A percentile compares a stretch with the other conserved stretches of the same genome.
These are phyloP conservation scores for Apostasia shenzhenica DNA, from an alignment of 106 monocot species.

Conservation along the genomic window DNA sequence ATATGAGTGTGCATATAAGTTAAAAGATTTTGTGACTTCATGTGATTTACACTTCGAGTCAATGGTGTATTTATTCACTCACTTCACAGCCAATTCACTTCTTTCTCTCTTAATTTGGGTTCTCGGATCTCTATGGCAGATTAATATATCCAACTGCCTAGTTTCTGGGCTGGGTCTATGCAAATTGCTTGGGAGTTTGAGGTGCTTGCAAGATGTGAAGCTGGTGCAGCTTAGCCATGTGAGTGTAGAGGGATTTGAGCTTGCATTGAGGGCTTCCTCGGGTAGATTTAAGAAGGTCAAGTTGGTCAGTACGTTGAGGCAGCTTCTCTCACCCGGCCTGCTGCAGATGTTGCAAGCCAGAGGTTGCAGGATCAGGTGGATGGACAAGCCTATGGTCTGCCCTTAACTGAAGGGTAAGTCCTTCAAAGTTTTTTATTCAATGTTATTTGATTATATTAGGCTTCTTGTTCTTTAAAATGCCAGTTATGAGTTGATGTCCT, in stretches of 20 bases:
- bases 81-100: too few species aligned
- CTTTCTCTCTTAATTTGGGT: too few species aligned
- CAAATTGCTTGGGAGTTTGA: slow-evolving; percentile 44
- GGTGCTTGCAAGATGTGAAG: slow-evolving; percentile 73
- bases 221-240: slow-evolving; percentile 55
- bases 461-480: too few species aligned
- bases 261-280: slow-evolving; percentile 41
- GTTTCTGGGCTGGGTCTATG: slow-evolving; percentile 47
- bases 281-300: slow-evolving; percentile 84
- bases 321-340: slow-evolving; percentile 41
- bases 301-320: slow-evolving; percentile 24
- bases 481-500: too few species aligned
- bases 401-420: too few species aligned
- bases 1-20: too few species aligned
- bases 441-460: too few species aligned
- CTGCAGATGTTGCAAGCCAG: slow-evolving; percentile 52
- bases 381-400: slow-evolving; percentile 44
- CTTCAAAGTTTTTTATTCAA: too few species aligned
- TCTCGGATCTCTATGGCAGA: slow-evolving; percentile 26
- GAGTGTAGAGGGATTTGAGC: slow-evolving; percentile 52
- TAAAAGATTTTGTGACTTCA: too few species aligned
- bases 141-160: slow-evolving; percentile 59
- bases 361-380: slow-evolving; percentile 73
- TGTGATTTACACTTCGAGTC: too few species aligned
- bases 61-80: too few species aligned